phyloP scores from a whole-genome alignment of 768 basidiomycete species.

The Mycena vulgaris region DNA sequence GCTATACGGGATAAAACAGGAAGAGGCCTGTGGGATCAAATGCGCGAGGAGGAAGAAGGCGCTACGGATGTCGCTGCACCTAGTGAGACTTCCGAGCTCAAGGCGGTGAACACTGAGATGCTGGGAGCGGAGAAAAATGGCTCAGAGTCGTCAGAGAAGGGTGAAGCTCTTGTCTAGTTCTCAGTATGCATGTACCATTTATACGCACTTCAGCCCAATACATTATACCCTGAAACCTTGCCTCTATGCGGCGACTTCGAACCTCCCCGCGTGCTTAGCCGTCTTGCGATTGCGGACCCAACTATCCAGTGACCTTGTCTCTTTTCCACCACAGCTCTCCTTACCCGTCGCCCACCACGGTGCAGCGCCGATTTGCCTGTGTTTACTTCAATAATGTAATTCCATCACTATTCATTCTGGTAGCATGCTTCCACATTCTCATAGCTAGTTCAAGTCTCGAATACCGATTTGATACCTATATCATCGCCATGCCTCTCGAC shows the following conservation, averaged over 20 bases:
- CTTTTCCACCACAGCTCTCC: background rate
- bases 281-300: background rate
- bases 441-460: no score
- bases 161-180: no score
- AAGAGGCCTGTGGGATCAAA: background rate
- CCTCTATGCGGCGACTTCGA: background rate
- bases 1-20: background rate
- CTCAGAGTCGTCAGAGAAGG: no score
- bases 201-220: no score
- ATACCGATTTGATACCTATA: no score
- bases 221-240: background rate
- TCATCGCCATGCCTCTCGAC: no score
- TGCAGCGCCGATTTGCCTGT: background rate
- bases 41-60: no score
- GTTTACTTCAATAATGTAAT: no score
- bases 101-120: background rate
- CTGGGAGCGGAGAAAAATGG: background rate
- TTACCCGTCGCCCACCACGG: background rate
- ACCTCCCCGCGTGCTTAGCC: background rate
- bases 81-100: background rate
- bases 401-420: no score
- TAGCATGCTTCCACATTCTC: no score
- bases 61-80: no score
- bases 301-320: background rate
- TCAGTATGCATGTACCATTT: no score